Evolutionary conservation across 1,284 basidiomycete species (phyloP), one percentile per base, ranked within the genome.

Genomic region (Moesziomyces sp.): DNA sequence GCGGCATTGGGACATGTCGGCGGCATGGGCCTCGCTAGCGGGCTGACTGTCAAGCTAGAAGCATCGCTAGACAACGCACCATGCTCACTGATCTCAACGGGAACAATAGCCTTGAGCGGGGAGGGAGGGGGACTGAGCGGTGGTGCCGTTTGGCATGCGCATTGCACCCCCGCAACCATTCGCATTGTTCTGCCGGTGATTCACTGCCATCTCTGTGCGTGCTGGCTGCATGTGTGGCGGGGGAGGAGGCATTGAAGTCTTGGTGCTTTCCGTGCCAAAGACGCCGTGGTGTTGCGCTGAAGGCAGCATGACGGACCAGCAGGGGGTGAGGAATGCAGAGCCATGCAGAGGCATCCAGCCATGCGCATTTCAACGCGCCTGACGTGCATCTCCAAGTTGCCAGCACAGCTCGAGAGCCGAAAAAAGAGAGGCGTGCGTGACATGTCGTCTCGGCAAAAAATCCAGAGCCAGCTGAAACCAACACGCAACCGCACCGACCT

Each of bases 1-100:
- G 57, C 58, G 64, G 58, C 58, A 61, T 53, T 60, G 64, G 51
- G 47, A 53, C 58, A 60, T 61, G 58, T 67, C 64, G 64, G 54
- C 58, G 58, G 58, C 64, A 58, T 64, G 28, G 28, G 49, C 30
- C 26, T 43, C 44, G 13, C 10, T 38, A 56, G 18, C 23, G 35
- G 46, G 9, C 30, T 30, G 46, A 34, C 43, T 50, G 19, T 16
- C 16, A 14, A 34, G 30, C 50, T 26, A 52, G 50, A 52, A 30
- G 26, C 26, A 43, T 30, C 50, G 30, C 6, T 10, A 40, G 48
- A 38, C 47, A 7, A 50, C 18, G 30, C 30, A 34, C 30, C 30
- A 10, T 30, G 8, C 6, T 11, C 30, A 13, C 30, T 34, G 10
- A 34, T 10, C 10, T 13, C 30, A 10, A 8, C 30, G 9, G 30